Percentiles rank a stretch among this genome's conserved stretches.
Evolutionary conservation across 1,284 basidiomycete genomes (phyloP).

Genomic region (Irpex sp.): DNA sequence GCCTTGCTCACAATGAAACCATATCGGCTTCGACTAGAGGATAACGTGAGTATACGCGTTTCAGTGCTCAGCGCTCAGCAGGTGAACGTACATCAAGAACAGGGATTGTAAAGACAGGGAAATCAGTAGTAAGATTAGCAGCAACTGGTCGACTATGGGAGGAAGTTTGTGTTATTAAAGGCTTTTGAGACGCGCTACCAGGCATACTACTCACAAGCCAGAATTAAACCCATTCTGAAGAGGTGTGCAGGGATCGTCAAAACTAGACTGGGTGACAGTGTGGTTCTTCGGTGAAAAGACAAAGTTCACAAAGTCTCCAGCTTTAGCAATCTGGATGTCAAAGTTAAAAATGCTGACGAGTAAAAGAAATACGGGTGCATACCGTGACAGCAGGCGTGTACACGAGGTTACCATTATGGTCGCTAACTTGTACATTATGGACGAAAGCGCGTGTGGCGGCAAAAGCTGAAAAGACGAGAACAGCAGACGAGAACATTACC

Average conservation of each 20-base stretch:
- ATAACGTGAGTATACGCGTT: slow-evolving; percentile 26
- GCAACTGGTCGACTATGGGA: slow-evolving; percentile 39
- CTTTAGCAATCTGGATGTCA: background rate
- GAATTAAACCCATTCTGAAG: slow-evolving; percentile 50
- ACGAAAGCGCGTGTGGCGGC: slow-evolving; percentile 1
- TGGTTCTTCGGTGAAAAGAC: slow-evolving; percentile 42
- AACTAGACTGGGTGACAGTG: slow-evolving; percentile 45
- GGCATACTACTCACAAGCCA: slow-evolving; percentile 38
- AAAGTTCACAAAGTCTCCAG: slow-evolving; percentile 54
- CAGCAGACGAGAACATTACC: background rate
- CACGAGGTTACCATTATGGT: slow-evolving; percentile 1
- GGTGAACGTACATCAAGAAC: slow-evolving; percentile 25
- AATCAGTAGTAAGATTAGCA: slow-evolving; percentile 31
- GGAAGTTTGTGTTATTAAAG: slow-evolving; percentile 3
- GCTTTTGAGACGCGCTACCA: background rate
- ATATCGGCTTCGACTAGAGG: slow-evolving; percentile 2
- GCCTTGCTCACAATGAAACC: slow-evolving; percentile 10
- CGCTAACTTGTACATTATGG: slow-evolving; percentile 3
- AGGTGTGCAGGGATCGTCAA: slow-evolving; percentile 47
- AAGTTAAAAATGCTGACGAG: background rate
- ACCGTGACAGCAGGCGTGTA: slow-evolving; percentile 6
- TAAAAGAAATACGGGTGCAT: background rate
- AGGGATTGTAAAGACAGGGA: slow-evolving; percentile 42
- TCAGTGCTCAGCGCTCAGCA: background rate
- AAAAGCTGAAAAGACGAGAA: background rate